Base-by-base conservation (phyloP, 176 grass and related monocot genomes). In the Puccinellia tenuiflora region DNA sequence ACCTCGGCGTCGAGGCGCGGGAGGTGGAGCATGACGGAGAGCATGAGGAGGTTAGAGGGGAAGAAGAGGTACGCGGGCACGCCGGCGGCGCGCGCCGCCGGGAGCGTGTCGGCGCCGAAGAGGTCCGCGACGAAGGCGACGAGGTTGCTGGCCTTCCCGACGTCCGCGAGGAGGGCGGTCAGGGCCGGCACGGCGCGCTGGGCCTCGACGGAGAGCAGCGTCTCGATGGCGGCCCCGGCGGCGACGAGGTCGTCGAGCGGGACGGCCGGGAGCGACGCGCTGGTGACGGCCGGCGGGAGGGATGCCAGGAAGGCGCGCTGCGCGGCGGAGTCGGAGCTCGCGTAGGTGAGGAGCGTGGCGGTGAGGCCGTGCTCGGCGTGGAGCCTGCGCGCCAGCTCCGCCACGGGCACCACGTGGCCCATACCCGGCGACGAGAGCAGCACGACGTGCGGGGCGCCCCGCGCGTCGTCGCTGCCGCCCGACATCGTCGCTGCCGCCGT, bases 121-220 rank as follows among this genome's bases (percentile, higher is more conserved):
- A 90, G 81, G 84, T 91, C 92, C n/a, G 64, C 51, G 0, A 91
- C 88, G 76, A 90, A 79, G n/a, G 89, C 89, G 40, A 89, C 84
- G 55, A 91, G 59, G 79, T 39, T 72, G 61, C 31, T 8, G 15
- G 17, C 3, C 22, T 47, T 59, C 42, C 33, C 60, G 57, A 86
- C 48, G 30, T 57, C 70, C 8, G 15, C 6, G 30, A 91, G 84
- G 21, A 29, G 31, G 6, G 17, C 63, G 11, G 31, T 42, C 25
- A 89, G 33, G 14, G 70, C 63, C 17, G 77, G 73, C 37, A 78
- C 43, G 15, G 54, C 47, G 46, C 56, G 62, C 68, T 31, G 26
- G 9, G 63, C 60, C 72, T 75, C 76, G 9, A 80, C 69, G 56
- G 75, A 84, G n/a, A 92, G 88, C 25, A 69, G 84, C 52, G 76